Conservation (phyloP, 2,329 filamentous ascomycete species). For the Bipolaris zeicola region DNA sequence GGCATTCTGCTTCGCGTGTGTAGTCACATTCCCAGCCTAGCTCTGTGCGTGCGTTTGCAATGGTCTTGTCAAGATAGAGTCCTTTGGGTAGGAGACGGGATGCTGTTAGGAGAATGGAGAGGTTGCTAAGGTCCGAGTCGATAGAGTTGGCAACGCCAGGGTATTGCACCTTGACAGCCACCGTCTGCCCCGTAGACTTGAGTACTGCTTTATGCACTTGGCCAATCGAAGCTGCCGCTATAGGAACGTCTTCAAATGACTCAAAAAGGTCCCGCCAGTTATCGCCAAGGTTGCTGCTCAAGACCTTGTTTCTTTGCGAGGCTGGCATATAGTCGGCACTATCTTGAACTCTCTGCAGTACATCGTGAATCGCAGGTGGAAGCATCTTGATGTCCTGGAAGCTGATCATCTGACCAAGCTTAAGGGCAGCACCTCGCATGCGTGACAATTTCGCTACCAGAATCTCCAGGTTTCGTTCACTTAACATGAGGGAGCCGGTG, state of each 20-base stretch:
- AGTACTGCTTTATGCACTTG: slow-evolving; percentile 90
- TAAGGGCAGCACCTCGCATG: slow-evolving; percentile 96
- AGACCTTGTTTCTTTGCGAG: slow-evolving; percentile 86
- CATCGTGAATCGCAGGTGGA: slow-evolving; percentile 82
- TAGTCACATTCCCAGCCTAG: slow-evolving; percentile 98
- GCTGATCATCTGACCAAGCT: slow-evolving; percentile 97
- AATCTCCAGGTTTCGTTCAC: slow-evolving; percentile 87
- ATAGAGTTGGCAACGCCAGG: slow-evolving; percentile 95
- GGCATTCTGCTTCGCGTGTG: slow-evolving; percentile 81
- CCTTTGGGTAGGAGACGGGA: slow-evolving; percentile 89
- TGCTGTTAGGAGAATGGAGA: slow-evolving; percentile 87
- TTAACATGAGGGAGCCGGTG: slow-evolving; percentile 82
- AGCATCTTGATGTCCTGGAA: slow-evolving; percentile 98
- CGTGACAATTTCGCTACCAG: slow-evolving; percentile 90
- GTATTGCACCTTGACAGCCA: slow-evolving; percentile 97
- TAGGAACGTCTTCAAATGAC: slow-evolving; percentile 86
- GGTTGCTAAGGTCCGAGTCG: slow-evolving; percentile 92
- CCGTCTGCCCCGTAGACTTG: slow-evolving; percentile 72
- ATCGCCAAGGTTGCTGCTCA: slow-evolving; percentile 75
- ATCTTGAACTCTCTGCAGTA: slow-evolving; percentile 93
- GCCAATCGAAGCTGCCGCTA: slow-evolving; percentile 95
- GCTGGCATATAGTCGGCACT: slow-evolving; percentile 97
- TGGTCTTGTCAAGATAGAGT: slow-evolving; percentile 94
- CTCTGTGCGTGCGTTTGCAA: slow-evolving; percentile 90
- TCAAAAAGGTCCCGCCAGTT: slow-evolving; percentile 85